Evolutionary conservation across 1,284 basidiomycete genomes (phyloP).

Genomic region (Exsudoporus floridanus): DNA sequence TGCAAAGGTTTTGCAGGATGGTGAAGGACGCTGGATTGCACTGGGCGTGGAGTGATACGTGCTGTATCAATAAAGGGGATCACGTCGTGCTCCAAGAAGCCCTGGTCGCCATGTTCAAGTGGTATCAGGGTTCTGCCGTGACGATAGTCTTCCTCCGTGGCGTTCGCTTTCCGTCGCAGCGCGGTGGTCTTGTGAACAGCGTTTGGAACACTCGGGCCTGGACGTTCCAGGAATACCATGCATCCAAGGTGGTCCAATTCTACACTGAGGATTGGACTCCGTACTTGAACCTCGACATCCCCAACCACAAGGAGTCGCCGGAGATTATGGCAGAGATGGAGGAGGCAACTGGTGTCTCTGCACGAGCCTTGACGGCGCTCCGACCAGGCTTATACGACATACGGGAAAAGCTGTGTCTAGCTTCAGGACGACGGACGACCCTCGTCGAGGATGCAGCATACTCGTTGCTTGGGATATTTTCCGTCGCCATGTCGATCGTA

Average conservation of each 20-base stretch:
- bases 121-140: neutral
- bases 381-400: neutral
- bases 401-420: neutral
- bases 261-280: neutral
- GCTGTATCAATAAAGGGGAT: slow-evolving; percentile 5
- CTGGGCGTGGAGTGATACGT: slow-evolving; percentile 11
- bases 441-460: neutral
- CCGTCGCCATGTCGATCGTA: neutral
- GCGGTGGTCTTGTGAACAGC: neutral
- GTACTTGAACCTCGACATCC: neutral
- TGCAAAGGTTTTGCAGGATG: slow-evolving; percentile 7
- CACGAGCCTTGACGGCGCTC: neutral
- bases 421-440: neutral
- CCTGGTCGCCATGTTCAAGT: neutral
- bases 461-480: neutral
- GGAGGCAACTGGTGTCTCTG: neutral
- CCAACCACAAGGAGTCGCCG: slow-evolving; percentile 2
- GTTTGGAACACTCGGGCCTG: slow-evolving; percentile 12
- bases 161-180: neutral
- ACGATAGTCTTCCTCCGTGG: slow-evolving; percentile 9
- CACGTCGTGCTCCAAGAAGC: slow-evolving; percentile 2
- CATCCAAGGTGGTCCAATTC: neutral
- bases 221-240: slow-evolving; percentile 11
- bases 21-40: neutral
- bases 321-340: slow-evolving; percentile 7